phyloP scores from a whole-genome alignment of 768 basidiomycete genomes.

The Mycena galericulata region DNA sequence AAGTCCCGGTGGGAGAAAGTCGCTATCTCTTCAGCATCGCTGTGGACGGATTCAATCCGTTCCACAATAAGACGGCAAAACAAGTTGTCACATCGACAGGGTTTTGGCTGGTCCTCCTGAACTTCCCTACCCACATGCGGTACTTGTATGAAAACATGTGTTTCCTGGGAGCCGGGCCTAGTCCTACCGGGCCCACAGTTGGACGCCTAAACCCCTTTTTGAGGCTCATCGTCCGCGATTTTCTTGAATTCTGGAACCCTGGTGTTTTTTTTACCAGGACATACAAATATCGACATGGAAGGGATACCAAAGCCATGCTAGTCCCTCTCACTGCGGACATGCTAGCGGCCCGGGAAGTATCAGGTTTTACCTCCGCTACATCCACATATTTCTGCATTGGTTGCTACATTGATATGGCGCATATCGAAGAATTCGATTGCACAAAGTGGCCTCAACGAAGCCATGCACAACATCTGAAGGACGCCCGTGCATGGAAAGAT shows the following conservation, averaged over 20 bases:
- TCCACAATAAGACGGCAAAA: constrained; percentile 41
- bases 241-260: constrained; percentile 44
- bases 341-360: constrained; percentile 43
- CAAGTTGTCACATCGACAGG: constrained; percentile 39
- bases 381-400: constrained; percentile 44
- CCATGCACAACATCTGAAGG: constrained; percentile 16
- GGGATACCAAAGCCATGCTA: constrained; percentile 32
- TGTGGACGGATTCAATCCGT: constrained; percentile 46
- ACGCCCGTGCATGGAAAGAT: constrained; percentile 38
- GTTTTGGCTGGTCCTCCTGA: constrained; percentile 37
- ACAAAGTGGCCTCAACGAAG: constrained; percentile 38
- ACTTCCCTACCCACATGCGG: constrained; percentile 35
- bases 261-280: constrained; percentile 45
- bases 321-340: constrained; percentile 47
- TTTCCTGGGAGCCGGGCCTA: constrained; percentile 50
- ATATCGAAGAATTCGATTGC: constrained; percentile 44
- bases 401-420: constrained; percentile 36
- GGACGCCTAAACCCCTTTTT: constrained; percentile 51
- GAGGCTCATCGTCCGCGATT: constrained; percentile 47
- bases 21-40: constrained; percentile 41
- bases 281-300: constrained; percentile 24
- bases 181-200: constrained; percentile 48
- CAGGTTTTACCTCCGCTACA: constrained; percentile 37
- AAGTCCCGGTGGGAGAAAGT: constrained; percentile 30
- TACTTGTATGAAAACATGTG: constrained; percentile 51